Evolutionary conservation across 1,284 basidiomycete species (phyloP), one percentile per base, ranked within the genome.

Genomic region (Caloboletus inedulis): DNA sequence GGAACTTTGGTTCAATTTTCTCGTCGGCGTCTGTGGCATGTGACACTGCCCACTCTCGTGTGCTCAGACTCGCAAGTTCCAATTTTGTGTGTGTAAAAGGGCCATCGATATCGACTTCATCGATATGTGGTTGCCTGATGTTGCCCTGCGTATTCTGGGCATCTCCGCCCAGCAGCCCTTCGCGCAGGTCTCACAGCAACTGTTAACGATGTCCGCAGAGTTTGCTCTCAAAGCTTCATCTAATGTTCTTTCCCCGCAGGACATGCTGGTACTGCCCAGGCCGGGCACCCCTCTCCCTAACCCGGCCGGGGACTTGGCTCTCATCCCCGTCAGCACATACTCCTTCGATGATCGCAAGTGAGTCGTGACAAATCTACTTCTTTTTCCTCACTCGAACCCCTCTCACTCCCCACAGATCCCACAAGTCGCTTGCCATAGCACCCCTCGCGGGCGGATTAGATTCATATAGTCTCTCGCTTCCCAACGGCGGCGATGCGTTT

Each of bases 181-280:
- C 33, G 69, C 72, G 45, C 54, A 64, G 30, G 19, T 21, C 43
- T 16, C 21, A 43, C 19, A 27, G 8, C 53, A 60, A 40, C 60
- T 51, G 46, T 49, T 65, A 23, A 56, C 59, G 40, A 74, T 72
- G 70, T 48, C 66, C 21, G 43, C 61, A 33, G 72, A 75, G 33
- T 88, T 86, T 61, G 65, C 69, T 12, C 76, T 88, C 66, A 83
- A 79, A 61, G 72, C 81, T 43, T 80, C 76, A 2, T 56, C 73
- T 3, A 76, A 81, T 60, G 69, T 83, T 40, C 84, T 93, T 69
- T 79, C 85, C 3, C 88, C 91, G 0, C 77, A 80, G 62, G 83
- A 93, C 62, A 76, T 94, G 69, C 74, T 92, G 30, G 67, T 81
- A 54, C 77, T 95, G 13, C 84, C 83, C 2, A 76, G 92, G 42